Base-by-base conservation (phyloP, 768 basidiomycete genomes). In the Dioszegia aurantiaca region DNA sequence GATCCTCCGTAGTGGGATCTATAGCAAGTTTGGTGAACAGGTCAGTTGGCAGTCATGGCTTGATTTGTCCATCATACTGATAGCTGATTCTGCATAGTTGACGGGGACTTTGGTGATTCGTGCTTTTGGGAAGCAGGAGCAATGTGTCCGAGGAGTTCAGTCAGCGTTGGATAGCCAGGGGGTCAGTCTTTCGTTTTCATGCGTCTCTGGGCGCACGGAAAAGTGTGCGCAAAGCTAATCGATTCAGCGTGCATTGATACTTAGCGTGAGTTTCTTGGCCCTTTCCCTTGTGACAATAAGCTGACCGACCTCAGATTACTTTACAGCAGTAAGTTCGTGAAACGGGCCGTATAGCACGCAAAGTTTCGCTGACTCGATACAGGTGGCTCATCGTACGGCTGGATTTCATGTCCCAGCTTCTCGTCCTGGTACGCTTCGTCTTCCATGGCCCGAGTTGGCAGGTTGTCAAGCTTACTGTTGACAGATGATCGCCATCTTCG, bases 401-500 rank as follows among this genome's bases (percentile, higher is more conserved):
- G 1, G 86, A 88, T 60, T 74, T 87, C 24, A 82, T 86, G 24
- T 43, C 54, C 14, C 54, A 55, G 36, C 54, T 55, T 3, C 41
- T 55, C 5, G 43, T 55, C 21, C 42, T 55, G 2, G 54, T 55
- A 3, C n/a, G 54, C 21, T 30, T 17, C 40, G 3, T 14, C 4
- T 17, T 54, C n/a, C n/a, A n/a, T n/a, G n/a, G n/a, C n/a, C n/a
- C 40, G 39, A 2, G 23, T 21, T 42, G 3, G 54, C 39, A 21
- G 16, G 49, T 41, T 64, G 28, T 60, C 37, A 30, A 11, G 12
- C 23, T 0, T 33, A n/a, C n/a, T n/a, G n/a, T n/a, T n/a, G n/a
- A n/a, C 14, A 71, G 70, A 85, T 86, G 1, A 87, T 90, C 43
- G 84, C 79, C 2, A 73, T 89, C 14, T 87, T 88, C 69, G 86